Evolutionary conservation across 177 flowering plant genomes (phyloP).

Genomic region (Tripterygium wilfordii): DNA sequence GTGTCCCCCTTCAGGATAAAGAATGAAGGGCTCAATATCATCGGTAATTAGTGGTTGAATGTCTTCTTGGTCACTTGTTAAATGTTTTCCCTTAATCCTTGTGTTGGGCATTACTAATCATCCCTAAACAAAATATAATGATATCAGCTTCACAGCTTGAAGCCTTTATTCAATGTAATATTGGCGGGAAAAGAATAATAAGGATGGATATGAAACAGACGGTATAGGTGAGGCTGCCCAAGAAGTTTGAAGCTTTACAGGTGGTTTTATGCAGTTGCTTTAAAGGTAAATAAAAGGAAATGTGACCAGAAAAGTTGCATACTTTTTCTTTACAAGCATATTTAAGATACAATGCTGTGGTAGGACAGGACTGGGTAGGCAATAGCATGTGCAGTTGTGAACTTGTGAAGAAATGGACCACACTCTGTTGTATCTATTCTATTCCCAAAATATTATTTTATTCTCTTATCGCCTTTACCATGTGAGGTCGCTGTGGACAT

Average conservation of each 20-base stretch:
- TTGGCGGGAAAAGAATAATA: no score
- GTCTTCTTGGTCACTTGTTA: no score
- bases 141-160: no score
- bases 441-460: neutral
- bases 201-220: no score
- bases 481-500: slow-evolving; percentile 23
- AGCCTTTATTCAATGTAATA: no score
- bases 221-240: no score
- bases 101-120: no score
- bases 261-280: slow-evolving; percentile 11
- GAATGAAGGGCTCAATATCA: no score
- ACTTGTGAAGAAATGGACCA: slow-evolving; percentile 11
- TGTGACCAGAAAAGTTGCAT: slow-evolving; percentile 7
- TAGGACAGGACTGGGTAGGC: neutral
- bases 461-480: slow-evolving; percentile 11
- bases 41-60: no score
- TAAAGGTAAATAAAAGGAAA: slow-evolving; percentile 12
- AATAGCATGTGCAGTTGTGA: slow-evolving; percentile 21
- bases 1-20: no score
- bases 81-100: no score
- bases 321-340: slow-evolving; percentile 5
- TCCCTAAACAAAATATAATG: no score
- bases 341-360: neutral
- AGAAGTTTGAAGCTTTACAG: slow-evolving; percentile 16
- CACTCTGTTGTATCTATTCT: neutral